Evolutionary conservation across 345 rosid species (phyloP).

Genomic region (Salix koriyanagi): DNA sequence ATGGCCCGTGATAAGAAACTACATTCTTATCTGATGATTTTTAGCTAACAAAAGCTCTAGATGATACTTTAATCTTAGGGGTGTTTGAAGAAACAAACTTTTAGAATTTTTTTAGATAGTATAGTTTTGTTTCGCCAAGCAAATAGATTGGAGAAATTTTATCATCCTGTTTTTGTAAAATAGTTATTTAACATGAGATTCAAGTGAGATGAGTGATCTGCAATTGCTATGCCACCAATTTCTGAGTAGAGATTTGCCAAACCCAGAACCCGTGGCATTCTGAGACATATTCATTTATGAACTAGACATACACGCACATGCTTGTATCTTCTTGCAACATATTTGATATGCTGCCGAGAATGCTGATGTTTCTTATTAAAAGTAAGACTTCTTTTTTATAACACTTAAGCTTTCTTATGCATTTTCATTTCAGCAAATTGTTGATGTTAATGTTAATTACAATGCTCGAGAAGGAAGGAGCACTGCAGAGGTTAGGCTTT

Average conservation of each 20-base stretch:
- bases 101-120: not conserved
- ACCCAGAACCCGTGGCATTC: not conserved
- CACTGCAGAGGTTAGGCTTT: slow-evolving; percentile 54
- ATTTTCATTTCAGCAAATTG: slow-evolving; percentile 48
- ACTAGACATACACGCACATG: no score
- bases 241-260: not conserved
- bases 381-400: not conserved
- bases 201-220: not conserved
- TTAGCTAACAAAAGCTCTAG: not conserved
- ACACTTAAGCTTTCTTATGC: slow-evolving; percentile 2
- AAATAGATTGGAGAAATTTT: not conserved
- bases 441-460: slow-evolving; percentile 55
- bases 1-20: not conserved
- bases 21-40: not conserved
- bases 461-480: slow-evolving; percentile 82
- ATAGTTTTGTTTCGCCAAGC: not conserved
- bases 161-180: not conserved
- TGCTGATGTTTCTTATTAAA: no score
- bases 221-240: slow-evolving; percentile 4
- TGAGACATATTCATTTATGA: not conserved
- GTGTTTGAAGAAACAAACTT: not conserved
- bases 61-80: not conserved
- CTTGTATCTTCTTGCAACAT: no score
- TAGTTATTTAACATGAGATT: not conserved
- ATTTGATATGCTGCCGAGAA: no score